Evolutionary conservation across 2,329 filamentous ascomycete genomes (phyloP).

Genomic region (Epichloe festucae): DNA sequence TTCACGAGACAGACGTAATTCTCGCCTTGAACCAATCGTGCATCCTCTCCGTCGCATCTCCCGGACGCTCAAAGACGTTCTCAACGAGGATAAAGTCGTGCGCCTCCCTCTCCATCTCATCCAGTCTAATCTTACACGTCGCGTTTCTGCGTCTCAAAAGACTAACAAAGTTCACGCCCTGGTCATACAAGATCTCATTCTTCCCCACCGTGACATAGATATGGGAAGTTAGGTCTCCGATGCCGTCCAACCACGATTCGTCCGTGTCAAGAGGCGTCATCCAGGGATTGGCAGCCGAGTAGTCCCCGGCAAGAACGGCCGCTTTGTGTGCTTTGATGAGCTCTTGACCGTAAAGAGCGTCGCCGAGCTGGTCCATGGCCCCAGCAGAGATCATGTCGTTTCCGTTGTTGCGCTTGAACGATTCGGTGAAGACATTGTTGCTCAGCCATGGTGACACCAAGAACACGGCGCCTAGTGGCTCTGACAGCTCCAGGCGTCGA

Average conservation of each 20-base stretch:
- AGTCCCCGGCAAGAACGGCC: not conserved
- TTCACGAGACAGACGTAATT: not conserved
- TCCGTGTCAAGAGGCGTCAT: conserved; percentile 17
- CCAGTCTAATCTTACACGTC: conserved; percentile 14
- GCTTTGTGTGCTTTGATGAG: conserved; percentile 5
- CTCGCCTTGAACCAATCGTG: conserved; percentile 16
- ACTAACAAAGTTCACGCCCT: conserved; percentile 14
- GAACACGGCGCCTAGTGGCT: conserved; percentile 18
- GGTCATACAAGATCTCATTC: conserved; percentile 19
- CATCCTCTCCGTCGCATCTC: conserved; percentile 19
- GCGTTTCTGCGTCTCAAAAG: conserved; percentile 10
- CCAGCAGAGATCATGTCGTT: conserved; percentile 21
- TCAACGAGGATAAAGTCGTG: conserved; percentile 23
- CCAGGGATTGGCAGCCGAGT: conserved; percentile 11
- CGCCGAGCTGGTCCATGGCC: conserved; percentile 5
- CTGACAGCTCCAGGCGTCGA: conserved; percentile 10
- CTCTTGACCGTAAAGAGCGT: conserved; percentile 5
- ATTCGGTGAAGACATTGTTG: conserved; percentile 7
- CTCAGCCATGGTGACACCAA: conserved; percentile 22
- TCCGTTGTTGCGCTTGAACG: conserved; percentile 15
- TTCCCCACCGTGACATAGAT: conserved; percentile 21
- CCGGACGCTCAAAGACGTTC: conserved; percentile 11
- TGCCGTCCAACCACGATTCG: conserved; percentile 15
- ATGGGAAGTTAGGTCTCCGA: conserved; percentile 10
- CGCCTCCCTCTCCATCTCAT: conserved; percentile 16